Evolutionary conservation across 2,329 filamentous ascomycete genomes (phyloP).

Genomic region (Monilinia polystroma): DNA sequence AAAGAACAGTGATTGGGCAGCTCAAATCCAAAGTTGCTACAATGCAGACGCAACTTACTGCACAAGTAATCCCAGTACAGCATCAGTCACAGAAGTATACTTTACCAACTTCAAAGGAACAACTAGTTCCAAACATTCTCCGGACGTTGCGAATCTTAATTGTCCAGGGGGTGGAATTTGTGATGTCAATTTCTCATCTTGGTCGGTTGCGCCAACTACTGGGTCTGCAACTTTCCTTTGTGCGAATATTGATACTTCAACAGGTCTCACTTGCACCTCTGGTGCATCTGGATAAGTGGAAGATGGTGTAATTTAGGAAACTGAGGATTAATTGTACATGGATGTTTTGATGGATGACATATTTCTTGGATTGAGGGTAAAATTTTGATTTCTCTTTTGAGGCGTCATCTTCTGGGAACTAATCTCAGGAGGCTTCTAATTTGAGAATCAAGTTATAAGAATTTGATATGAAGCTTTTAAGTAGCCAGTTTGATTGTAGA

Average conservation of each 20-base stretch:
- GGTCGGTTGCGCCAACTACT: conserved; percentile 41
- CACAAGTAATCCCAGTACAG: conserved; percentile 40
- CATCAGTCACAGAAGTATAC: conserved; percentile 41
- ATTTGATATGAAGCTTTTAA: too few relatives aligned
- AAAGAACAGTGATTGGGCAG: conserved; percentile 45
- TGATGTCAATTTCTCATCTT: conserved; percentile 40
- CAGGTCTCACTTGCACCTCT: conserved; percentile 41
- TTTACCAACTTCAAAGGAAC: conserved; percentile 44
- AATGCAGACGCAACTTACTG: conserved; percentile 43
- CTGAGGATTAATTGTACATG: not conserved
- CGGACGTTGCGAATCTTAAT: conserved; percentile 42
- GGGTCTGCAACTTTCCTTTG: conserved; percentile 41
- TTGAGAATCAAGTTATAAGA: too few relatives aligned
- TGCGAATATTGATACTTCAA: conserved; percentile 39
- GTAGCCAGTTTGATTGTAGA: too few relatives aligned
- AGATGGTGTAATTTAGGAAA: not conserved
- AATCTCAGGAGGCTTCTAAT: not conserved
- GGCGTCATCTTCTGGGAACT: not conserved
- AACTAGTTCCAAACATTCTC: conserved; percentile 43
- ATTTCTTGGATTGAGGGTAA: not conserved
- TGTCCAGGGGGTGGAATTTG: conserved; percentile 44
- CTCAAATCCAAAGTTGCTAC: conserved; percentile 50
- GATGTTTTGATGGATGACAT: not conserved
- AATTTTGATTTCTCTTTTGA: not conserved
- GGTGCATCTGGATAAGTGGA: conserved; percentile 41